These are phyloP conservation scores for Fusarium tricinctum DNA, from an alignment of 2,329 filamentous ascomycete genomes.

Conservation along the genomic window DNA sequence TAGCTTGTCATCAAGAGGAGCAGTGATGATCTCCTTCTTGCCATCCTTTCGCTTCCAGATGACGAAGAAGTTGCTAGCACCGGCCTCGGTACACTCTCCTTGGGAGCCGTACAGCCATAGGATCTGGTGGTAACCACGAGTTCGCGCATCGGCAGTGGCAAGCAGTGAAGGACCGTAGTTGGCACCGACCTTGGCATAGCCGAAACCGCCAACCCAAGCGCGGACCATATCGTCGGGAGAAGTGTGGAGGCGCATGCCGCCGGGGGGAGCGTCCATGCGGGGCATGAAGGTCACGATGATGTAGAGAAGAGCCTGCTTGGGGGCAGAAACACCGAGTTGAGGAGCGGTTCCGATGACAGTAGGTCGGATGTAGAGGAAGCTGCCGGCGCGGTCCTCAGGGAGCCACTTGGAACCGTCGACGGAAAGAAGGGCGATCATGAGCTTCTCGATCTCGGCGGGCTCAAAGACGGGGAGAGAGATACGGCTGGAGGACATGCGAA, in stretches of 20 bases:
- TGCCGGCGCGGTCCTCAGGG: constrained; percentile 74
- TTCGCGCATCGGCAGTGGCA: constrained; percentile 80
- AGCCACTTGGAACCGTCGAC: constrained; percentile 85
- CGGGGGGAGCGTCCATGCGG: constrained; percentile 63
- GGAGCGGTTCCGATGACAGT: constrained; percentile 87
- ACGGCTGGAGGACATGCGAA: constrained; percentile 70
- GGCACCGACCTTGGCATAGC: constrained; percentile 91
- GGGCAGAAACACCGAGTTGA: constrained; percentile 84
- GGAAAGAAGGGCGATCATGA: constrained; percentile 78
- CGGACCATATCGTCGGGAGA: constrained; percentile 85
- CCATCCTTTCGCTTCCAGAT: constrained; percentile 72
- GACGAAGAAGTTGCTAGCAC: constrained; percentile 92
- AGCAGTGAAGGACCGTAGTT: constrained; percentile 91
- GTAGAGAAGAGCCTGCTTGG: constrained; percentile 89
- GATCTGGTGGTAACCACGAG: constrained; percentile 85
- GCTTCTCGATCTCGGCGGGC: constrained; percentile 77
- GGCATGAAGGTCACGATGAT: constrained; percentile 79
- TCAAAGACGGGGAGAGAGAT: constrained; percentile 83
- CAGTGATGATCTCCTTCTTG: constrained; percentile 80
- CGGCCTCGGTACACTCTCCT: constrained; percentile 87
- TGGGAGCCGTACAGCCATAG: constrained; percentile 91
- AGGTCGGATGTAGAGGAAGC: constrained; percentile 87
- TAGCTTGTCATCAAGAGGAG: constrained; percentile 83
- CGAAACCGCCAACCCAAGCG: constrained; percentile 94
- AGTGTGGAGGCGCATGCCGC: constrained; percentile 81